Evolutionary conservation across 2,329 filamentous ascomycete genomes (phyloP), one percentile per base, ranked within the genome.

Genomic region (Nemania sp.): DNA sequence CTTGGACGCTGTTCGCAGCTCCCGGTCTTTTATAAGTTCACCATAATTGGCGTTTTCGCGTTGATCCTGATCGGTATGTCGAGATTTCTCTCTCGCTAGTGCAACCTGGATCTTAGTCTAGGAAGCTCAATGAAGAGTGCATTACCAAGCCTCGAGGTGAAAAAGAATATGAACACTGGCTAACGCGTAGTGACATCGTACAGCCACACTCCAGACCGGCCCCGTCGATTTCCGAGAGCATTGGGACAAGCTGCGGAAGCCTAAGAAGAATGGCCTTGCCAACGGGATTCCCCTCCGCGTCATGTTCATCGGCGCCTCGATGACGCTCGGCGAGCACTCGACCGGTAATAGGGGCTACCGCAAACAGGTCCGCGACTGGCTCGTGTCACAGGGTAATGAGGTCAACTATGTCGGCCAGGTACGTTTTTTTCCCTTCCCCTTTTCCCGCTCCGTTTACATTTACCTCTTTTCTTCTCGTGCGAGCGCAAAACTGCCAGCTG

Each of bases 271-370:
- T 51, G 57, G 53, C 52, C 62, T 62, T 28, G 64, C 60, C 3
- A 58, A 64, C 26, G 64, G 64, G 22, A 64, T 65, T 9, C 64
- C 64, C 17, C 57, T 66, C 11, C 62, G 64, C 11, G 59, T 66
- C 23, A 66, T 66, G 64, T 63, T 63, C 46, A 66, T 66, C 39
- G 64, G 64, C 36, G 64, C 64, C 23, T 66, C 64, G 15, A 66
- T 66, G 63, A 64, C 62, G 8, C 59, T 66, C 26, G 64, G 64
- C 49, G 64, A 66, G 41, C 64, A 65, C 43, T 66, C 64, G 24
- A 66, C 64, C 14, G 64, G 64, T 24, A 57, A 66, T 37, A 49
- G 64, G 23, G 64, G 64, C 3, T 66, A 52, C 34, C 59, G 64
- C 15, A 66, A 66, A 39, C 64, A 66, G 45, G 47, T 66, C 15